A percentile compares a stretch with the other conserved stretches of the same genome.
These are phyloP conservation scores for Talaromyces wortmannii DNA, from an alignment of 495 filamentous ascomycete species.

Conservation along the genomic window DNA sequence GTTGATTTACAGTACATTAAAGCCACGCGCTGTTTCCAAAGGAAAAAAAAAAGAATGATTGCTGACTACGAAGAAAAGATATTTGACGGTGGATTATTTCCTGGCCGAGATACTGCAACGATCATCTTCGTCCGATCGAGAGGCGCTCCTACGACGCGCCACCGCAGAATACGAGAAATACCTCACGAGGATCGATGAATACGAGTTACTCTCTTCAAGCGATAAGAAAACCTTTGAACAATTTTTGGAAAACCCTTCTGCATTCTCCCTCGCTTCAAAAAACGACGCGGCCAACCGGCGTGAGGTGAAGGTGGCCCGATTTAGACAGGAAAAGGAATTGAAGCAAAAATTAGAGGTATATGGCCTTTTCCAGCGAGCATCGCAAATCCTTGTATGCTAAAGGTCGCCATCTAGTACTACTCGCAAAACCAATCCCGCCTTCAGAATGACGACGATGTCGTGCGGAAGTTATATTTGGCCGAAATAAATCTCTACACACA, in stretches of 20 bases:
- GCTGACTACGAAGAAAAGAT: conserved; percentile 34
- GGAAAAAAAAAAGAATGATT: background rate
- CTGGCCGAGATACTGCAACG: conserved; percentile 61
- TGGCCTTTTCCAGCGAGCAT: background rate
- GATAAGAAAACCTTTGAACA: conserved; percentile 67
- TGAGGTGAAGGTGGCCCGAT: conserved; percentile 78
- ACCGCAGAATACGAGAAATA: conserved; percentile 68
- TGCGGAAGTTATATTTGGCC: conserved; percentile 71
- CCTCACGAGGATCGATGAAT: conserved; percentile 67
- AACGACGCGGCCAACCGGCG: conserved; percentile 67
- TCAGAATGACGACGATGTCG: conserved; percentile 68
- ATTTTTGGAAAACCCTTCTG: conserved; percentile 57
- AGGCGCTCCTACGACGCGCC: conserved; percentile 52
- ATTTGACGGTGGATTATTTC: conserved; percentile 60
- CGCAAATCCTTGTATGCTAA: conserved; percentile 1
- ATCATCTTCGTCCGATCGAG: conserved; percentile 51
- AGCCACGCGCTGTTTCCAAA: background rate
- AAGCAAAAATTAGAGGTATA: conserved; percentile 75
- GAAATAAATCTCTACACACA: conserved; percentile 66
- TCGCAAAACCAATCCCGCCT: conserved; percentile 50
- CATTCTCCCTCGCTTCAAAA: conserved; percentile 62
- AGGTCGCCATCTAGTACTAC: conserved; percentile 39
- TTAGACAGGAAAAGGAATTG: conserved; percentile 78
- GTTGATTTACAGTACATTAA: conserved; percentile 65
- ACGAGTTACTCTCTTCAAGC: conserved; percentile 58